Evolutionary conservation across 1,284 basidiomycete species (phyloP).

Genomic region (Sanghuangporus sanghuang): DNA sequence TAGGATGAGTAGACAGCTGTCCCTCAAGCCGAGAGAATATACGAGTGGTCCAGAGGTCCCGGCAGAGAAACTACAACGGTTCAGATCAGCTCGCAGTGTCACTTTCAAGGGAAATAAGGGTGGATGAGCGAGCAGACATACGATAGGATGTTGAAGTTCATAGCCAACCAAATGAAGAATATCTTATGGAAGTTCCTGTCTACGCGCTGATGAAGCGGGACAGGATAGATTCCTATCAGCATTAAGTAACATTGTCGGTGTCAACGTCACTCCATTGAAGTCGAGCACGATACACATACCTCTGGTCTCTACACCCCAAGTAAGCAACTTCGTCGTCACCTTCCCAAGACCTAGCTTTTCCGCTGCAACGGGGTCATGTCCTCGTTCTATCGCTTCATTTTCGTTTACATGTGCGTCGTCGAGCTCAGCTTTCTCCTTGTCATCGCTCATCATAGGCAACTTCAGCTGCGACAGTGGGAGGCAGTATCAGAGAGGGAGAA

Average conservation of each 20-base stretch:
- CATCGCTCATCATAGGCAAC: not conserved
- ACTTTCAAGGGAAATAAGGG: not conserved
- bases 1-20: slow-evolving; percentile 68
- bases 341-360: slow-evolving; percentile 7
- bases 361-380: slow-evolving; percentile 2
- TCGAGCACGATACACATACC: not conserved
- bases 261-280: not conserved
- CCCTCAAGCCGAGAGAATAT: slow-evolving; percentile 64
- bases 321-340: slow-evolving; percentile 8
- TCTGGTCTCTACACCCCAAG: slow-evolving; percentile 16
- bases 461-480: not conserved
- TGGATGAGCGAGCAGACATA: slow-evolving; percentile 27
- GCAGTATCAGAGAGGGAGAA: not conserved
- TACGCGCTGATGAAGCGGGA: slow-evolving; percentile 43
- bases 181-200: slow-evolving; percentile 65
- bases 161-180: slow-evolving; percentile 73
- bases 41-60: slow-evolving; percentile 68
- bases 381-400: not conserved
- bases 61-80: slow-evolving; percentile 55
- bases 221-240: slow-evolving; percentile 45
- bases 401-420: not conserved
- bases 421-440: not conserved
- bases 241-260: not conserved
- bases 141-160: slow-evolving; percentile 73
- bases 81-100: not conserved